Evolutionary conservation across 2,329 filamentous ascomycete species (phyloP).

Genomic region (Endocalyx cinctus): DNA sequence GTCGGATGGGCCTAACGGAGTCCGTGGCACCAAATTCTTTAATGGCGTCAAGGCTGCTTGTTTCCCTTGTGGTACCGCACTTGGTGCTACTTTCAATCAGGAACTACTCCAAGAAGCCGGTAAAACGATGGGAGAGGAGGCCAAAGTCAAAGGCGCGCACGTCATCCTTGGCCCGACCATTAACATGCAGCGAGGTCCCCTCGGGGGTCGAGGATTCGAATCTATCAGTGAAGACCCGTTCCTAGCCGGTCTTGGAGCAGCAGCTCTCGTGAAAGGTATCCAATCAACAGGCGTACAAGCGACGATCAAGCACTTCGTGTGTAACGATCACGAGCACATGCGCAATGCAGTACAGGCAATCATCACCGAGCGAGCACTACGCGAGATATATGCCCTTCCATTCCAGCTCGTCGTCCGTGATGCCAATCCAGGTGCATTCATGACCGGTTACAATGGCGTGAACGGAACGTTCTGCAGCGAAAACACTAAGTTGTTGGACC

Average conservation of each 20-base stretch:
- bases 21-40: conserved; percentile 65
- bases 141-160: conserved; percentile 53
- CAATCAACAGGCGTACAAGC: conserved; percentile 53
- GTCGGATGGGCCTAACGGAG: conserved; percentile 66
- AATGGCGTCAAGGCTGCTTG: conserved; percentile 57
- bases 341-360: conserved; percentile 52
- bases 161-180: conserved; percentile 58
- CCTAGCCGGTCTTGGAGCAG: conserved; percentile 50
- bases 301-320: conserved; percentile 57
- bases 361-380: conserved; percentile 50
- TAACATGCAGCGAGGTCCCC: conserved; percentile 57
- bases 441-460: conserved; percentile 56
- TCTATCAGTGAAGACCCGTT: conserved; percentile 56
- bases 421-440: conserved; percentile 47
- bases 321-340: conserved; percentile 57
- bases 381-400: conserved; percentile 55
- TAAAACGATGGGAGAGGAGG: conserved; percentile 47
- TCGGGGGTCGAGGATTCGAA: conserved; percentile 57
- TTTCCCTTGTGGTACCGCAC: conserved; percentile 54
- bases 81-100: conserved; percentile 55
- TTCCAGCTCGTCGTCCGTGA: conserved; percentile 54
- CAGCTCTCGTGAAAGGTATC: conserved; percentile 49
- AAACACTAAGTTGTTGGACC: conserved; percentile 44
- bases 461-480: conserved; percentile 54
- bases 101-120: conserved; percentile 48